Conservation (phyloP, 805 yeast species). For the Nakazawaea molendinolei region DNA sequence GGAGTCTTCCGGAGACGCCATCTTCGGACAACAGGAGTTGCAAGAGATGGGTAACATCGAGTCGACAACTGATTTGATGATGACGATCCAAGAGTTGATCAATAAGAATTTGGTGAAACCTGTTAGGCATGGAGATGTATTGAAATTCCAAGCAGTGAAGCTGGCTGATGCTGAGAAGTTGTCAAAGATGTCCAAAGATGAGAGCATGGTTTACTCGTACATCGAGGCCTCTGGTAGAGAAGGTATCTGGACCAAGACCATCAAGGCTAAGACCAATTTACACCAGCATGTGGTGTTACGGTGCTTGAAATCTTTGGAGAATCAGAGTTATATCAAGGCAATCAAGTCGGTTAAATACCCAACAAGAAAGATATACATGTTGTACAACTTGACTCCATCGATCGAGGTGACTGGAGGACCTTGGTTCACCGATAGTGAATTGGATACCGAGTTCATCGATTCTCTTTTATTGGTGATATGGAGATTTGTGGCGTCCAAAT, state of each 20-base stretch:
- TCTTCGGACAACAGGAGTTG: slow-evolving; percentile 67
- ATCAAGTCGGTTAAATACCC: slow-evolving; percentile 88
- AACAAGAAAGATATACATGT: slow-evolving; percentile 93
- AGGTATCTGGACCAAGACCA: slow-evolving; percentile 93
- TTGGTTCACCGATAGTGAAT: slow-evolving; percentile 95
- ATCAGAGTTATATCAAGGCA: slow-evolving; percentile 76
- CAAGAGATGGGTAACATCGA: slow-evolving; percentile 38
- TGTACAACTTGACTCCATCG: slow-evolving; percentile 87
- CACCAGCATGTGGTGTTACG: slow-evolving; percentile 88
- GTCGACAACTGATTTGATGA: slow-evolving; percentile 35
- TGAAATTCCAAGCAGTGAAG: slow-evolving; percentile 71
- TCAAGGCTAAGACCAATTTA: slow-evolving; percentile 79
- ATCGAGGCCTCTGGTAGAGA: slow-evolving; percentile 92
- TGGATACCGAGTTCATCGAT: slow-evolving; percentile 90
- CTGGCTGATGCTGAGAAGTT: slow-evolving; percentile 71
- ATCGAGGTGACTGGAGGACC: slow-evolving; percentile 98
- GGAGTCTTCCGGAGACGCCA: slow-evolving; percentile 35
- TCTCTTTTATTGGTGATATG: slow-evolving; percentile 78
- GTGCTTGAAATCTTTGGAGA: slow-evolving; percentile 74
- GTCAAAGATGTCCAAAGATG: slow-evolving; percentile 76
- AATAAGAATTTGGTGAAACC: slow-evolving; percentile 55
- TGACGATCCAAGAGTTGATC: slow-evolving; percentile 37
- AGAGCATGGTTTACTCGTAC: slow-evolving; percentile 83
- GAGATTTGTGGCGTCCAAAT: slow-evolving; percentile 71
- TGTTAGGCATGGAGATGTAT: slow-evolving; percentile 57